Conservation (phyloP, 116 monocot genomes). For the Zostera marina region DNA sequence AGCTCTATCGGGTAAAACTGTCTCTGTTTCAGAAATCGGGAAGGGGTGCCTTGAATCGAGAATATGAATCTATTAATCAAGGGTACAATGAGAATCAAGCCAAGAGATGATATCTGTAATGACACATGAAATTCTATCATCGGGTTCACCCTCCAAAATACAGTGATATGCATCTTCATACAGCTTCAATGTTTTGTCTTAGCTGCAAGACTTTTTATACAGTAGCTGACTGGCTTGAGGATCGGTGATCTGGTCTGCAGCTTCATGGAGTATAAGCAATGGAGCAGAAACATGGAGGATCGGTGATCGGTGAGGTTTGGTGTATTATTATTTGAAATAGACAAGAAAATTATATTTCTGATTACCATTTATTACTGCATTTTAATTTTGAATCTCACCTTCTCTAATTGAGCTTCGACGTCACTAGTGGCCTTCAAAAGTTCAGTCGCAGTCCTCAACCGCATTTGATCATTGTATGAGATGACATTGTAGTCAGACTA, state of each 20-base stretch:
- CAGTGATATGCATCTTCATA: constrained; percentile 77
- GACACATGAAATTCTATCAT: constrained; percentile 55
- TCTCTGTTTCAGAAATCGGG: too few relatives aligned
- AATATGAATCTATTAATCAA: too few relatives aligned
- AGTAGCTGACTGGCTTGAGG: constrained; percentile 74
- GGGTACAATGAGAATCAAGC: constrained; percentile 49
- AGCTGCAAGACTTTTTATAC: constrained; percentile 43
- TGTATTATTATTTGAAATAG: too few relatives aligned
- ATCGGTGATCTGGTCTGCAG: constrained; percentile 85
- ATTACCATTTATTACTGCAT: too few relatives aligned
- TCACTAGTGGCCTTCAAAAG: constrained; percentile 76
- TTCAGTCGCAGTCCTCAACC: constrained; percentile 77
- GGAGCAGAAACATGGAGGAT: constrained; percentile 64
- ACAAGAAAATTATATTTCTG: background rate
- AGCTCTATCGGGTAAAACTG: too few relatives aligned
- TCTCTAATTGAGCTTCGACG: constrained; percentile 68
- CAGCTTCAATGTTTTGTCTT: constrained; percentile 65
- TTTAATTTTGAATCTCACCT: constrained; percentile 26
- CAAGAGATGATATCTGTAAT: constrained; percentile 66
- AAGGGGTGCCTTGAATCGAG: too few relatives aligned
- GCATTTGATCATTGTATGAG: constrained; percentile 78
- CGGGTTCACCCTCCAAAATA: constrained; percentile 89
- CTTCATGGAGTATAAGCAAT: constrained; percentile 85
- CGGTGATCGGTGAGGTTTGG: too few relatives aligned
- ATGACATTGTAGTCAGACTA: constrained; percentile 85